Conservation (phyloP, 2,329 filamentous ascomycete species). For the Beauveria medogensis region DNA sequence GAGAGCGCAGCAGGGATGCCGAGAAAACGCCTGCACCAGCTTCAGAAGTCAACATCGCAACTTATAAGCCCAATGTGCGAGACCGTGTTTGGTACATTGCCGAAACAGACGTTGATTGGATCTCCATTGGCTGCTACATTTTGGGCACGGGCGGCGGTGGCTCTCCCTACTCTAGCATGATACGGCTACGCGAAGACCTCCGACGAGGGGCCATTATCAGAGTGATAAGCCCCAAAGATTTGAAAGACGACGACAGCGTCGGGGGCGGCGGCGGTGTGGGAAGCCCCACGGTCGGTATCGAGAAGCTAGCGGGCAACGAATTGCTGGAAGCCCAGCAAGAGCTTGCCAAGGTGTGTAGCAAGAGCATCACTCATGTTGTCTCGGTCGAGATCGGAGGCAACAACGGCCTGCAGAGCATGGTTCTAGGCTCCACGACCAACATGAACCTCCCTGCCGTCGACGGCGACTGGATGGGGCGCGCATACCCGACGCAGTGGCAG, state of each 20-base stretch:
- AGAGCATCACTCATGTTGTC: constrained; percentile 47
- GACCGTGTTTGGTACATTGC: constrained; percentile 49
- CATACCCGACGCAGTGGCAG: constrained; percentile 48
- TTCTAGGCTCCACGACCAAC: constrained; percentile 44
- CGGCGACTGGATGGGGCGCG: constrained; percentile 49
- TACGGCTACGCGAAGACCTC: constrained; percentile 43
- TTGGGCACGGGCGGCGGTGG: constrained; percentile 55
- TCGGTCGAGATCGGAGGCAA: constrained; percentile 59
- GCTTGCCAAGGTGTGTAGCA: constrained; percentile 42
- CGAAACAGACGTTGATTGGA: constrained; percentile 49
- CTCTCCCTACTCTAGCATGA: constrained; percentile 42
- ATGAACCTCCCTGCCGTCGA: constrained; percentile 45
- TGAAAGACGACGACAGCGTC: constrained; percentile 42
- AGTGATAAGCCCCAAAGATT: constrained; percentile 42
- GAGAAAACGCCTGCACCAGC: constrained; percentile 4
- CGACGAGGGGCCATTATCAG: constrained; percentile 41
- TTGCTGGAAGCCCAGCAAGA: constrained; percentile 42
- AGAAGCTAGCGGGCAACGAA: constrained; percentile 52
- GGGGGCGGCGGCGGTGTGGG: constrained; percentile 51
- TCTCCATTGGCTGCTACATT: constrained; percentile 52
- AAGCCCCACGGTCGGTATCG: constrained; percentile 51
- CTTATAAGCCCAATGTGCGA: constrained; percentile 41
- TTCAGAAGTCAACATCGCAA: constrained; percentile 25
- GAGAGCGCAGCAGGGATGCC: background rate
- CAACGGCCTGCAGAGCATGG: constrained; percentile 53